Conservation (phyloP, 495 filamentous ascomycete genomes). For the Pyrenula massariospora region DNA sequence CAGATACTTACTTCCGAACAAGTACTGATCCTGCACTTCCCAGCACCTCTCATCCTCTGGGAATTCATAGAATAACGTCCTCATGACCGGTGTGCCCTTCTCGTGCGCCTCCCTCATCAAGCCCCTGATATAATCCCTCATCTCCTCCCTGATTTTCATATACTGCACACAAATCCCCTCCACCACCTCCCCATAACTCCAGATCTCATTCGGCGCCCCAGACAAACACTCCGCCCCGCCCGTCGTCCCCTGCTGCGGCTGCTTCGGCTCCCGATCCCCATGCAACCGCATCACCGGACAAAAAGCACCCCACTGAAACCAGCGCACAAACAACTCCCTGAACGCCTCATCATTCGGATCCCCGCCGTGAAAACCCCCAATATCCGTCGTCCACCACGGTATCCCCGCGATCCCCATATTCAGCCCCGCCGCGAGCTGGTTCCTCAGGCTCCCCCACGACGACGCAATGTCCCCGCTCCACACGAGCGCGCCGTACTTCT, state of each 20-base stretch:
- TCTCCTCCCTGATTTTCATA: slow-evolving; percentile 35
- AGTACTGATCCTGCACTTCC: slow-evolving; percentile 40
- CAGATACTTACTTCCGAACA: slow-evolving; percentile 42
- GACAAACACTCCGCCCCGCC: slow-evolving; percentile 19
- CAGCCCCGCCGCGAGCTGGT: slow-evolving; percentile 43
- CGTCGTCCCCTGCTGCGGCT: slow-evolving; percentile 19
- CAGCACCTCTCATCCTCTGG: slow-evolving; percentile 33
- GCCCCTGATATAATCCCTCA: slow-evolving; percentile 35
- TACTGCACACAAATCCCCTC: slow-evolving; percentile 45
- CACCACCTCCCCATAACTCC: slow-evolving; percentile 43
- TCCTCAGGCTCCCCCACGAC: slow-evolving; percentile 39
- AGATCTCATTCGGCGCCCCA: slow-evolving; percentile 45
- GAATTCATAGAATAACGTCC: slow-evolving; percentile 46
- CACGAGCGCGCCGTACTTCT: slow-evolving; percentile 47
- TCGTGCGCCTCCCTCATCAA: slow-evolving; percentile 44
- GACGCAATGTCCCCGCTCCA: slow-evolving; percentile 49
- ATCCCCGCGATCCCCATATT: slow-evolving; percentile 47
- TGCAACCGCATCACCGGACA: slow-evolving; percentile 49
- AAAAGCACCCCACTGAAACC: slow-evolving; percentile 52
- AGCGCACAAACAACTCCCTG: slow-evolving; percentile 44
- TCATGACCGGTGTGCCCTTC: slow-evolving; percentile 41
- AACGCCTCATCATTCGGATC: slow-evolving; percentile 38
- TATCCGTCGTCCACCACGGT: slow-evolving; percentile 50
- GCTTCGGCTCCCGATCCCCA: slow-evolving; percentile 43
- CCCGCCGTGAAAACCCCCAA: slow-evolving; percentile 49